Evolutionary conservation across 2,329 filamentous ascomycete species (phyloP), one percentile per base, ranked within the genome.

Genomic region (Dendrostoma leiphaemia): DNA sequence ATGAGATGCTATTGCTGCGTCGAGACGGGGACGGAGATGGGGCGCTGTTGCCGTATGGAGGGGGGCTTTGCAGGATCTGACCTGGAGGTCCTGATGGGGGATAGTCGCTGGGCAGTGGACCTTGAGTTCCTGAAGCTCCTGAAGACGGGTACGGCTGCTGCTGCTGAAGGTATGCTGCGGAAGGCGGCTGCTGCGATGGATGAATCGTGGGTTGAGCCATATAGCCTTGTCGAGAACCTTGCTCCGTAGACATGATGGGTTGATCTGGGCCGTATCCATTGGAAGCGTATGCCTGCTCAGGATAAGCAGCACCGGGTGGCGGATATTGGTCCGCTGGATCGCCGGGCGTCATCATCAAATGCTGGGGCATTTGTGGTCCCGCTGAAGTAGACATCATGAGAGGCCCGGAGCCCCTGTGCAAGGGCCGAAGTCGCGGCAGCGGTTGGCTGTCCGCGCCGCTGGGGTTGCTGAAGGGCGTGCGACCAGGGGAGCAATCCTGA

Each of bases 1-100:
- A 64, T 3, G 69, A 70, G 26, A 63, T 65, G 50, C 70, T 65
- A 2, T 68, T 64, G 17, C 68, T 54, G 12, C 55, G 65, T 6
- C 63, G 61, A 23, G 63, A 63, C 12, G 64, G 60, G 3, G 61
- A 61, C 5, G 67, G 64, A 8, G 66, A 62, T 19, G 61, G 55
- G n/a, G 47, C 48, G 26, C 37, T 40, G 29, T 46, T 45, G 8
- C 49, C 48, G 35, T 55, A 58, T 7, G 52, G 48, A 26, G 56
- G 56, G 17, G 56, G 56, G 37, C 56, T 59, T 15, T 59, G 53
- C 8, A 53, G 32, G 8, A 37, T n/a, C 37, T 53, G 53, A n/a
- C 34, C 45, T 4, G 46, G 38, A 35, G 44, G 54, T n/a, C 51
- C 51, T 15, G 51, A 28, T 7, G 34, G 24, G 2, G 26, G 21